Percentiles rank a stretch among this genome's conserved stretches.
Conservation (phyloP, 176 grass and related monocot genomes). For the Poa pratensis region DNA sequence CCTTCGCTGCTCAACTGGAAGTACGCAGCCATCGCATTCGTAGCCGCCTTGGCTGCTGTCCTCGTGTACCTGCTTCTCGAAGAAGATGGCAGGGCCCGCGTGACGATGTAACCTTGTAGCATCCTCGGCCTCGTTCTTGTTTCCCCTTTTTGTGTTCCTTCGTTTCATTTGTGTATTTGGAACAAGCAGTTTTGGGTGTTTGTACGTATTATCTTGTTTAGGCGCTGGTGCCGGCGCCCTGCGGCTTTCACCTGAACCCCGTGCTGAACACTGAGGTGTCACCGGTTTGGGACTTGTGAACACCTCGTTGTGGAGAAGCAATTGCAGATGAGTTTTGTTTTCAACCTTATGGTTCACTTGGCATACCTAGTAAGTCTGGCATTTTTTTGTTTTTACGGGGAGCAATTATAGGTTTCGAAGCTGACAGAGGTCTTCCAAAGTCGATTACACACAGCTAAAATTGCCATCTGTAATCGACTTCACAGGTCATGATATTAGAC, state of each 20-base stretch:
- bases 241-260: background rate
- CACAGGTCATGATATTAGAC: background rate
- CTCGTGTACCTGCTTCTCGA: conserved; percentile 40
- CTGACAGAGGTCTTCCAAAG: background rate
- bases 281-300: background rate
- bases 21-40: conserved; percentile 45
- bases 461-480: background rate
- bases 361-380: too few relatives aligned
- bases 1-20: conserved; percentile 57
- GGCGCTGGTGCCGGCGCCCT: background rate
- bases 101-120: background rate
- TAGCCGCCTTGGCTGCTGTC: conserved; percentile 47
- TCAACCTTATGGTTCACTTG: background rate
- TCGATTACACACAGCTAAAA: background rate
- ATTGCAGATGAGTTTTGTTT: background rate
- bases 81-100: conserved; percentile 12
- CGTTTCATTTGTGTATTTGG: background rate
- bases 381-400: too few relatives aligned
- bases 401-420: background rate
- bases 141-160: background rate
- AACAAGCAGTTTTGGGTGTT: conserved; percentile 35
- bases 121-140: background rate
- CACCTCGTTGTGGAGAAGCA: background rate
- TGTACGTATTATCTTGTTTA: background rate
- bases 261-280: background rate